These are phyloP conservation scores for Pisolithus thermaeus DNA, from an alignment of 1,284 basidiomycete species.

Conservation along the genomic window DNA sequence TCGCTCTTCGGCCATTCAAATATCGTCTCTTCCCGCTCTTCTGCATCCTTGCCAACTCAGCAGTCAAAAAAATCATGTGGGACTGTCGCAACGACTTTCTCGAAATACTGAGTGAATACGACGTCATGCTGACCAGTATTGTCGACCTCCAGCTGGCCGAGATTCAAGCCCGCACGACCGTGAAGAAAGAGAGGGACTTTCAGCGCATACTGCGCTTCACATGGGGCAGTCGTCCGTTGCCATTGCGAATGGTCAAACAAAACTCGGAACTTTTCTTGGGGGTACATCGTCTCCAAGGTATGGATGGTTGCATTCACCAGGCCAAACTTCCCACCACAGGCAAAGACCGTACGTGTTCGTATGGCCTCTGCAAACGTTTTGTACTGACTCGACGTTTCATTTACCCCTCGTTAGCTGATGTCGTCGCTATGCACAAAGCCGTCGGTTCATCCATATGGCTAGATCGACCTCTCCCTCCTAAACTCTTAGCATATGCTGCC, in stretches of 20 bases:
- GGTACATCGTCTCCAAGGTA: conserved; percentile 29
- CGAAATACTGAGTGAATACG: conserved; percentile 30
- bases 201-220: conserved; percentile 26
- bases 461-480: conserved; percentile 28
- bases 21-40: conserved; percentile 22
- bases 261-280: conserved; percentile 23
- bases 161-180: conserved; percentile 26
- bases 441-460: conserved; percentile 31
- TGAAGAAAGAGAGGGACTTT: conserved; percentile 30
- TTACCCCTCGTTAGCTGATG: conserved; percentile 24
- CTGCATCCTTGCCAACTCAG: conserved; percentile 23
- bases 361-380: background rate
- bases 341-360: conserved; percentile 21
- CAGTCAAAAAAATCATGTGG: conserved; percentile 39
- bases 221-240: conserved; percentile 21
- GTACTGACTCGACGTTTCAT: background rate
- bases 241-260: conserved; percentile 20
- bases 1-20: conserved; percentile 22
- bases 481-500: conserved; percentile 36
- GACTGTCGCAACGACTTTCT: conserved; percentile 40
- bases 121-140: conserved; percentile 27
- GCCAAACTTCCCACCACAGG: conserved; percentile 17
- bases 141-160: conserved; percentile 41
- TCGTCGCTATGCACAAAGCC: conserved; percentile 34
- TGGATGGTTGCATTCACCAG: conserved; percentile 22